Evolutionary conservation across 2,329 filamentous ascomycete genomes (phyloP).

Genomic region (Uncinocarpus reesii): DNA sequence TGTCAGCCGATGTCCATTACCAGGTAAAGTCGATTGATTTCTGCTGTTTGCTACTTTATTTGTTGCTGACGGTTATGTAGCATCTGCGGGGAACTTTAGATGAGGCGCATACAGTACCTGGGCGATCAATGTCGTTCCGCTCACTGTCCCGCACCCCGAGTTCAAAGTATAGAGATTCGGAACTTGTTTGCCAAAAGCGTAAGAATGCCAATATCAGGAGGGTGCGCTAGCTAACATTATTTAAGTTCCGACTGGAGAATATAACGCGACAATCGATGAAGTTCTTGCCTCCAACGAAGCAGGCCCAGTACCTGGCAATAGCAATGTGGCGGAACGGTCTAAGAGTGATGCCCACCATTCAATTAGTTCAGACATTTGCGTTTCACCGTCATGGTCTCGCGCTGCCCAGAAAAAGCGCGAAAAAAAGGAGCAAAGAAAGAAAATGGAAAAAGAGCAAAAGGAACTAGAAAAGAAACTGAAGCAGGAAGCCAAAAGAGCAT

Average conservation of each 20-base stretch:
- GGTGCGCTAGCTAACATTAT: background rate
- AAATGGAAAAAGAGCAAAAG: slow-evolving; percentile 16
- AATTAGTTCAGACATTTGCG: slow-evolving; percentile 17
- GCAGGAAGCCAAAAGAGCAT: slow-evolving; percentile 8
- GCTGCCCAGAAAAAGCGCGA: slow-evolving; percentile 14
- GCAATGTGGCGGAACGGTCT: slow-evolving; percentile 21
- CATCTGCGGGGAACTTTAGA: background rate
- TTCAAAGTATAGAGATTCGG: slow-evolving; percentile 14
- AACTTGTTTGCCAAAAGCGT: slow-evolving; percentile 4
- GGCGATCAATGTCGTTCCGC: slow-evolving; percentile 13
- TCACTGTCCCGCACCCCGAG: slow-evolving; percentile 15
- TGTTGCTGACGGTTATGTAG: background rate
- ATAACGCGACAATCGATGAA: slow-evolving; percentile 5
- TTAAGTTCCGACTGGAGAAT: slow-evolving; percentile 3
- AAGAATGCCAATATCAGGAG: background rate
- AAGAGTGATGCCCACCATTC: slow-evolving; percentile 10
- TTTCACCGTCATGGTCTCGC: slow-evolving; percentile 17
- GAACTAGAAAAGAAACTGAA: slow-evolving; percentile 16
- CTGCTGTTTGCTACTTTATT: too few relatives aligned
- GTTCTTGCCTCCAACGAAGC: slow-evolving; percentile 20
- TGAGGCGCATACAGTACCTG: background rate
- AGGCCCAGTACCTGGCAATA: slow-evolving; percentile 29
- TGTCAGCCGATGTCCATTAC: background rate
- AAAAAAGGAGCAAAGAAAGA: slow-evolving; percentile 16
- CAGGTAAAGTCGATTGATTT: too few relatives aligned